Conservation (phyloP, 2,329 filamentous ascomycete genomes). For the Fusarium sp. region DNA sequence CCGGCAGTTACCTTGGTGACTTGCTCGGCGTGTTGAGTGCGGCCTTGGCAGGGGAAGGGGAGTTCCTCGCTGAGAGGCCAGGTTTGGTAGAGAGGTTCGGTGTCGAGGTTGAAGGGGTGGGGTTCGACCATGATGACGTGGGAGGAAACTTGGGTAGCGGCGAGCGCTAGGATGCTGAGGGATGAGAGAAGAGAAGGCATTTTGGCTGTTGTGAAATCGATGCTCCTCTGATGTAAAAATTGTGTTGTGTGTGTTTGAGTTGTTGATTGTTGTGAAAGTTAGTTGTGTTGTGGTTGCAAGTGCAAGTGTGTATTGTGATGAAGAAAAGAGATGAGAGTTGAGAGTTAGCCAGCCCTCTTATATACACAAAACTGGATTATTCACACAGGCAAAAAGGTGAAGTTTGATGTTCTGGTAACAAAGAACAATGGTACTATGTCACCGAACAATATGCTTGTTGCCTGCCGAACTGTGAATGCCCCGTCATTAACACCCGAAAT, state of each 20-base stretch:
- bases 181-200: slow-evolving; percentile 17
- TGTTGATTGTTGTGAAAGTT: background rate
- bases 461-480: background rate
- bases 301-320: background rate
- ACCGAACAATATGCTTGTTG: background rate
- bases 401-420: background rate
- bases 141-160: background rate
- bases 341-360: too few relatives aligned
- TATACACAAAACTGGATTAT: background rate
- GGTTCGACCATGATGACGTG: slow-evolving; percentile 48
- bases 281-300: background rate
- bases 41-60: slow-evolving; percentile 45
- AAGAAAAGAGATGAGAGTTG: background rate
- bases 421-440: background rate
- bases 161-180: slow-evolving; percentile 13
- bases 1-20: slow-evolving; percentile 44
- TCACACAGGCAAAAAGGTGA: background rate
- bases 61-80: slow-evolving; percentile 36
- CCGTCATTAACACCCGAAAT: fast-evolving
- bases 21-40: slow-evolving; percentile 35
- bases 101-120: slow-evolving; percentile 48
- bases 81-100: slow-evolving; percentile 37
- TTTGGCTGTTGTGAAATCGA: background rate
- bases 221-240: background rate
- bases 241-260: background rate